Base-by-base conservation (phyloP, 805 yeast species). In the Saccharomycopsis amapae region DNA sequence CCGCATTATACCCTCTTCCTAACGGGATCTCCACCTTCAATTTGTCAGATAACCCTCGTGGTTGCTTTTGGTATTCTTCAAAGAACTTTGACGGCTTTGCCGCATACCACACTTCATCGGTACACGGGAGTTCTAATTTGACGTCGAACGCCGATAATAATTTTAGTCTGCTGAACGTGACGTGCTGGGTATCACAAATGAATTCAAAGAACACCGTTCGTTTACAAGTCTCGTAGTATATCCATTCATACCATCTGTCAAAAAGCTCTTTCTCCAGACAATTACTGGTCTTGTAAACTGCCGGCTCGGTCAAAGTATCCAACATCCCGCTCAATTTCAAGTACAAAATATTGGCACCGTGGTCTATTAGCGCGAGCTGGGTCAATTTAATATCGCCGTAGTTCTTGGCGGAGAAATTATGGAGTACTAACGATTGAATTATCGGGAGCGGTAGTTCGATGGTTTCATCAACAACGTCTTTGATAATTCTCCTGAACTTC, bases 61-160 rank as follows among this genome's bases (percentile, higher is more conserved):
- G 69, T 36, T 61, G 63, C 22, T 52, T 55, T 30, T 45, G 35
- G 40, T 57, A 61, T 37, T 58, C 60, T 5, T 44, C 33, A 22
- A 55, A 48, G 39, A 66, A 66, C 2, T 41, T 30, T 1, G 34
- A 13, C 0, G 59, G 54, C 40, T 53, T 53, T 1, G 45, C 23
- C 6, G 73, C 68, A 25, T 58, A 49, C 76, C 76, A 72, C 18
- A 69, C 67, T 2, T 66, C 60, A 49, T 72, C 76, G 1, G 71
- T 56, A 32, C 65, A 69, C 2, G 76, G 76, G 30, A 72, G 55
- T 33, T 71, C 76, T 15, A 70, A 48, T 19, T 68, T 64, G 18
- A 72, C 58, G 22, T 70, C 73, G 55, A 72, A 72, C 1, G 66
- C 62, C 1, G 73, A 64, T 12, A 70, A 56, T 22, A 65, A 59